Evolutionary conservation across 1,284 basidiomycete genomes (phyloP).

Genomic region (Stygiomarasmius scandens): DNA sequence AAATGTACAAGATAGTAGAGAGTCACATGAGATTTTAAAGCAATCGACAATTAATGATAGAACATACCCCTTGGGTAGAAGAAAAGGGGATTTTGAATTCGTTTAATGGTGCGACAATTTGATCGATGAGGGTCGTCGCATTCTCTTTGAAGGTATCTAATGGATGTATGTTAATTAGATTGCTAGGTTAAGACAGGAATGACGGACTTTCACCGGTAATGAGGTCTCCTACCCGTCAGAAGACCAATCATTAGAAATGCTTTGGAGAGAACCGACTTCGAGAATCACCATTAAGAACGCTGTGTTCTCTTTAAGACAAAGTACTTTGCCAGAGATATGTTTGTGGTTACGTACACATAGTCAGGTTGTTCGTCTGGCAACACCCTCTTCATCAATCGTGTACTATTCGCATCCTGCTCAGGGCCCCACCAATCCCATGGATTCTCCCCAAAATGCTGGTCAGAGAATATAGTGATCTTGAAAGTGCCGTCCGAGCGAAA

Average conservation of each 20-base stretch:
- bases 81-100: slow-evolving; percentile 52
- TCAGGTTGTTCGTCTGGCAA: slow-evolving; percentile 58
- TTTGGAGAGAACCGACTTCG: not conserved
- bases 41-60: not conserved
- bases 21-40: not conserved
- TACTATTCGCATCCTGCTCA: slow-evolving; percentile 61
- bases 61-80: slow-evolving; percentile 57
- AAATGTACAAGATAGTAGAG: not conserved
- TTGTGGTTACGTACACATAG: slow-evolving; percentile 52
- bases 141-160: slow-evolving; percentile 66
- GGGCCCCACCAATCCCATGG: slow-evolving; percentile 70
- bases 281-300: not conserved
- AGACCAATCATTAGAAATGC: not conserved
- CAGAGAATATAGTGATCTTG: slow-evolving; percentile 70
- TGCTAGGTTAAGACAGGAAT: not conserved
- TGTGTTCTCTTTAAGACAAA: not conserved
- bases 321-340: too few species aligned
- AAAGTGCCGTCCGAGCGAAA: slow-evolving; percentile 59
- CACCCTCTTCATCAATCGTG: slow-evolving; percentile 54
- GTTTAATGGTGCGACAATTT: slow-evolving; percentile 52
- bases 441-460: slow-evolving; percentile 71
- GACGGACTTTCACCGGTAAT: slow-evolving; percentile 66
- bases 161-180: not conserved
- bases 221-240: slow-evolving; percentile 53
- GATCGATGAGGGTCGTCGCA: slow-evolving; percentile 50